Base-by-base conservation (phyloP, 768 basidiomycete genomes). In the Scleroderma bovista region DNA sequence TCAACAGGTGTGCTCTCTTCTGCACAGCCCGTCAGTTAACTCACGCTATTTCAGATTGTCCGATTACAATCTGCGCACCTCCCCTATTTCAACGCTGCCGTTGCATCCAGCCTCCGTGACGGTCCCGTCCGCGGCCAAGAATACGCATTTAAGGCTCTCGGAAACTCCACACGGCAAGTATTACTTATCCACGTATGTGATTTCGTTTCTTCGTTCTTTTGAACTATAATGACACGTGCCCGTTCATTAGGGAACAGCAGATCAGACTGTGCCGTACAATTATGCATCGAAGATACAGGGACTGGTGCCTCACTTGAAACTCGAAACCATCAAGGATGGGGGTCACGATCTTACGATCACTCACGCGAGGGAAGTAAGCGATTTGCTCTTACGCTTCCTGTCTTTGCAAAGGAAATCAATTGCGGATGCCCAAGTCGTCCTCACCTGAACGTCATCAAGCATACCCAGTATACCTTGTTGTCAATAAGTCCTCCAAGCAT, bases 41-140 rank as follows among this genome's bases (percentile, higher is more conserved):
- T 11, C 7, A 9, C n/a, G 52, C 55, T 13, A 55, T 1, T 32
- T 20, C 26, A 86, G 80, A 82, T 89, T 48, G 81, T 88, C 1
- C 77, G 86, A n/a, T 69, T 87, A 12, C 87, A 89, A 66, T 84
- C 84, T 0, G 87, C 87, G 1, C 82, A 87, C 59, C 74, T 89
- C 6, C 78, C 83, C 1, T 79, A 87, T 4, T 89, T 80, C 62
- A 87, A 89, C 55, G 75, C 79, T 19, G 87, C 87, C 0, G 68
- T 89, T n/a, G 86, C 86, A 1, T 88, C 86, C 5, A 86, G 81
- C 3, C 69, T 89, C 22, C 77, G 86, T 31, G 78, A 84, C 34
- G 86, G 86, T 1, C 86, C 87, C 13, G 70, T 88, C 24, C 79
- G 86, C 34, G 84, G 84, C 5, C 77, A 82, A 48, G 66, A 64